A percentile compares a stretch with the other conserved stretches of the same genome.
phyloP scores from a whole-genome alignment of 768 basidiomycete species.

The Rhizopogon vesiculosus region DNA sequence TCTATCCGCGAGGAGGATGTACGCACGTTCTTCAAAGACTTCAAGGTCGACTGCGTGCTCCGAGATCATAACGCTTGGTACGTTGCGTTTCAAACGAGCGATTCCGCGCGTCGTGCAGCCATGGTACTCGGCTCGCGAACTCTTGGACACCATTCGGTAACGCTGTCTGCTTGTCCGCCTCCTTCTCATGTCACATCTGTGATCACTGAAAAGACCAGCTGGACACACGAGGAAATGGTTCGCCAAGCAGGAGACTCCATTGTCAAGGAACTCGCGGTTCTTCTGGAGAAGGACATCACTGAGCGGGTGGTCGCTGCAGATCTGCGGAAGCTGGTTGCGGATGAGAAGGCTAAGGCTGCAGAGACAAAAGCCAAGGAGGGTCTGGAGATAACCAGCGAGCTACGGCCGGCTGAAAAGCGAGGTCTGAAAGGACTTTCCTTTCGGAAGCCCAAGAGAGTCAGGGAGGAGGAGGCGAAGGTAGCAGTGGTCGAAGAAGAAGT shows the following conservation, averaged over 20 bases:
- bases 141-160: slow-evolving; percentile 57
- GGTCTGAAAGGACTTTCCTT: slow-evolving; percentile 43
- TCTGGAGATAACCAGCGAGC: slow-evolving; percentile 35
- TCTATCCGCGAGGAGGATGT: slow-evolving; percentile 65
- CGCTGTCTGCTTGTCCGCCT: slow-evolving; percentile 40
- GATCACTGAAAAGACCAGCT: slow-evolving; percentile 37
- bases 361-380: slow-evolving; percentile 21
- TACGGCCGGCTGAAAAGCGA: slow-evolving; percentile 40
- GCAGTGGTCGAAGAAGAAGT: slow-evolving; percentile 16
- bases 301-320: slow-evolving; percentile 55
- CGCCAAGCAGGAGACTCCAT: slow-evolving; percentile 53
- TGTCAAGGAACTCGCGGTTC: slow-evolving; percentile 45
- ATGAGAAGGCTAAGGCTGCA: slow-evolving; percentile 41
- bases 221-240: slow-evolving; percentile 50
- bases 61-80: slow-evolving; percentile 73
- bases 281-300: slow-evolving; percentile 62
- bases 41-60: slow-evolving; percentile 69
- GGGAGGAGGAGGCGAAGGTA: slow-evolving; percentile 28
- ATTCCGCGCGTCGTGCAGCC: slow-evolving; percentile 61
- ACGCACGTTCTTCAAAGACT: slow-evolving; percentile 60
- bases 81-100: slow-evolving; percentile 66
- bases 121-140: slow-evolving; percentile 56
- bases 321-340: slow-evolving; percentile 46
- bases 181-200: slow-evolving; percentile 29
- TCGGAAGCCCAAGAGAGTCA: slow-evolving; percentile 36